These are phyloP conservation scores for Salvia hispanica DNA, from an alignment of 257 asterid genomes.

Conservation along the genomic window DNA sequence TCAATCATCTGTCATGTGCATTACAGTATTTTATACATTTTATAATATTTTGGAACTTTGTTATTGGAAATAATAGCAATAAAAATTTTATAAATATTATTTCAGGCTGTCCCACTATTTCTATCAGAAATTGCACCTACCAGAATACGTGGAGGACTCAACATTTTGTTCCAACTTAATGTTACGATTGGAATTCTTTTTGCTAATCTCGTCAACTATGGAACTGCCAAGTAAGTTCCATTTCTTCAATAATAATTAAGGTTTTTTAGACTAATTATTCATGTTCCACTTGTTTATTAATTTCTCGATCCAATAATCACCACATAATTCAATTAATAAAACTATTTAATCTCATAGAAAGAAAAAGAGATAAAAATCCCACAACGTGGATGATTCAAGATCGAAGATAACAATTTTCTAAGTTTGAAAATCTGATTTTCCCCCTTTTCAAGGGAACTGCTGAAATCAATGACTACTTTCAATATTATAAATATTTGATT, in stretches of 20 bases:
- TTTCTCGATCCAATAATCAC: slow-evolving; percentile 7
- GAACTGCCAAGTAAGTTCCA: slow-evolving; percentile 60
- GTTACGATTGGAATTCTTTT: slow-evolving; percentile 82
- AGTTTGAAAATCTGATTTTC: neutral
- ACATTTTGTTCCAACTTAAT: slow-evolving; percentile 85
- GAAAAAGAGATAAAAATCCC: neutral
- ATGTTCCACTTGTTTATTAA: slow-evolving; percentile 10
- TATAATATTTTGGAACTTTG: neutral
- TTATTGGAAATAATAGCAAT: neutral
- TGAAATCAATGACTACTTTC: neutral
- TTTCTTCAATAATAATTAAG: neutral
- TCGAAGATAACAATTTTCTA: neutral
- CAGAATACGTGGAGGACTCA: slow-evolving; percentile 92
- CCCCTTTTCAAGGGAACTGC: too few species aligned
- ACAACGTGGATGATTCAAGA: neutral
- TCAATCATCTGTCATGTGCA: neutral
- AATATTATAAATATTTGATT: neutral
- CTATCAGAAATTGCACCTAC: slow-evolving; percentile 95
- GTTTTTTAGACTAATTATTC: neutral
- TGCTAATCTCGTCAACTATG: slow-evolving; percentile 83
- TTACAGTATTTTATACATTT: neutral
- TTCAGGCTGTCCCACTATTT: slow-evolving; percentile 86
- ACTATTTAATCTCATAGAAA: too few species aligned
- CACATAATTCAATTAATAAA: too few species aligned
- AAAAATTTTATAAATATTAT: slow-evolving; percentile 17